These are phyloP conservation scores for Eragrostis nindensis DNA, from an alignment of 176 grass and related monocot genomes.

Conservation along the genomic window DNA sequence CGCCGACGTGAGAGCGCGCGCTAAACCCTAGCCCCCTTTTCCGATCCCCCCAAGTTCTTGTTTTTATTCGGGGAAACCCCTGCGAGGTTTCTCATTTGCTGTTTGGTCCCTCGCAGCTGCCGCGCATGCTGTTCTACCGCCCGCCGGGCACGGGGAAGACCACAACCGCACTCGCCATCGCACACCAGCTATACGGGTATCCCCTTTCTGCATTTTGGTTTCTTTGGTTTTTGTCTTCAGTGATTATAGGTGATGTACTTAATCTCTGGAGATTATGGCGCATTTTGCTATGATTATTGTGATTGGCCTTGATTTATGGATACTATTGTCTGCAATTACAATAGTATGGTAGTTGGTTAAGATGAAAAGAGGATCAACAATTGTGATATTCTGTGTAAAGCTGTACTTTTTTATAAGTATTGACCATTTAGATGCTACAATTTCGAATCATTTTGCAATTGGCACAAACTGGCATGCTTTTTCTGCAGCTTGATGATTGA, in stretches of 20 bases:
- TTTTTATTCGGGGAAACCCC: slow-evolving; percentile 10
- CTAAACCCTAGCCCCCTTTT: slow-evolving; percentile 35
- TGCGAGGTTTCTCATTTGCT: slow-evolving; percentile 23
- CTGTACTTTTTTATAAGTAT: slow-evolving; percentile 18
- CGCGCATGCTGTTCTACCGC: slow-evolving; percentile 96
- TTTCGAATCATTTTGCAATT: neutral
- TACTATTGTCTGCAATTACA: neutral
- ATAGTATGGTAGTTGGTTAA: neutral
- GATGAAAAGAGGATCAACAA: neutral
- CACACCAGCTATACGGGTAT: slow-evolving; percentile 91
- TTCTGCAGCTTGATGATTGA: neutral
- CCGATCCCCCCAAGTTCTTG: neutral
- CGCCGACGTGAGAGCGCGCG: slow-evolving; percentile 58
- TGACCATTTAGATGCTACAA: too few relatives aligned
- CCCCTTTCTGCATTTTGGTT: neutral
- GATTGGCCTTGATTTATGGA: too few relatives aligned
- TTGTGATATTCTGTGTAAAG: neutral
- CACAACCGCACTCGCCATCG: slow-evolving; percentile 89
- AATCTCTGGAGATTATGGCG: neutral
- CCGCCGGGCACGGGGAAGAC: slow-evolving; percentile 96
- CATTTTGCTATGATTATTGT: neutral
- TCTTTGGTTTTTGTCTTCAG: neutral
- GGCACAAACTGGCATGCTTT: neutral
- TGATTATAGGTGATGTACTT: neutral
- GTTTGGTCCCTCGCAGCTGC: slow-evolving; percentile 58